Evolutionary conservation across 2,329 filamentous ascomycete species (phyloP).

Genomic region (Falciphora oryzae): DNA sequence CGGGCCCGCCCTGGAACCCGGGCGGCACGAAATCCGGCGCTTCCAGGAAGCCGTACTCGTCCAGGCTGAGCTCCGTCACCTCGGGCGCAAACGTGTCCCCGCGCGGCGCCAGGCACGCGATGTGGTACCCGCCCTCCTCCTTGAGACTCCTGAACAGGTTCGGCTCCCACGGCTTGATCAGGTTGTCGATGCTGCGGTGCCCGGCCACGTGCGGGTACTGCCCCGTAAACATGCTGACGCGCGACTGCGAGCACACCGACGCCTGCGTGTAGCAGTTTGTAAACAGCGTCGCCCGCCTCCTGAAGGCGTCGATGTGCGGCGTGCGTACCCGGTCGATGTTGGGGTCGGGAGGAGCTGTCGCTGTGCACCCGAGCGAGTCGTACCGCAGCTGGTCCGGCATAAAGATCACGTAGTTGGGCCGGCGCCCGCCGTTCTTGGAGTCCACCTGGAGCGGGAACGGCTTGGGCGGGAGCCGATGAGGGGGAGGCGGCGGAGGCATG

Average conservation of each 20-base stretch:
- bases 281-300: constrained; percentile 30
- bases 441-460: constrained; percentile 21
- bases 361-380: constrained; percentile 34
- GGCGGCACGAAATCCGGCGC: constrained; percentile 28
- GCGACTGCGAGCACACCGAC: constrained; percentile 39
- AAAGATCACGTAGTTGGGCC: constrained; percentile 36
- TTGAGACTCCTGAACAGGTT: constrained; percentile 39
- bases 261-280: constrained; percentile 41
- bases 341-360: constrained; percentile 13
- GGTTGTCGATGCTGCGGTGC: constrained; percentile 38
- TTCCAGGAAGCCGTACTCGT: constrained; percentile 39
- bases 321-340: constrained; percentile 22
- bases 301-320: constrained; percentile 37
- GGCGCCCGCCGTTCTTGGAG: constrained; percentile 16
- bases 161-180: constrained; percentile 43
- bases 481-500: background rate
- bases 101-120: constrained; percentile 37
- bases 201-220: constrained; percentile 39
- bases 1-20: constrained; percentile 17
- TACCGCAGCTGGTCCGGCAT: constrained; percentile 44
- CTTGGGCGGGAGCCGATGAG: constrained; percentile 16
- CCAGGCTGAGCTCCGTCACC: constrained; percentile 37
- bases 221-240: constrained; percentile 42
- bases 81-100: constrained; percentile 36
- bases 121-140: constrained; percentile 36